A percentile compares a stretch with the other conserved stretches of the same genome.
These are phyloP conservation scores for Xylaria sp. DNA, from an alignment of 2,329 filamentous ascomycete genomes.

Conservation along the genomic window DNA sequence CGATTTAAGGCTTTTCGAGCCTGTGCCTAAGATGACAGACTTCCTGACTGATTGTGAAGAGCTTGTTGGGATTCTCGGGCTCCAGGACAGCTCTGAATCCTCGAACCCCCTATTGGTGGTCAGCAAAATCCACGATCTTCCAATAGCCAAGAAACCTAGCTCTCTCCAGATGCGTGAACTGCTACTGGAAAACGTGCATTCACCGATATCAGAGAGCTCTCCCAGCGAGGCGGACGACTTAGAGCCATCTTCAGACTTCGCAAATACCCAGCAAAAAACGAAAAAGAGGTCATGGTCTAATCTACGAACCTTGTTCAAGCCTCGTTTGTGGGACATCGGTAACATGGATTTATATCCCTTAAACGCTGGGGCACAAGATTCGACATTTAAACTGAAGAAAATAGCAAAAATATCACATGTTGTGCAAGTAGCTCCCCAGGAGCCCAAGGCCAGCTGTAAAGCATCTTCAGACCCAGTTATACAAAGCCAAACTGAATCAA, in stretches of 20 bases:
- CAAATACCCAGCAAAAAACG: constrained; percentile 14
- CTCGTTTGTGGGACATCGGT: constrained; percentile 21
- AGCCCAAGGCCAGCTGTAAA: not conserved
- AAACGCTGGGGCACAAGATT: constrained; percentile 20
- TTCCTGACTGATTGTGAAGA: constrained; percentile 32
- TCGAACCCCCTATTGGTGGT: constrained; percentile 15
- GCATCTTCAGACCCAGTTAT: not conserved
- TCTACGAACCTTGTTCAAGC: constrained; percentile 25
- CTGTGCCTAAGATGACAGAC: constrained; percentile 35
- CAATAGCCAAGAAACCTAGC: constrained; percentile 34
- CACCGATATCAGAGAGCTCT: constrained; percentile 12
- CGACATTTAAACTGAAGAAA: constrained; percentile 25
- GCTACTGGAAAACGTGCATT: not conserved
- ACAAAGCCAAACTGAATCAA: constrained; percentile 10
- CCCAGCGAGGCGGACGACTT: constrained; percentile 15
- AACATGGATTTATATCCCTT: constrained; percentile 18
- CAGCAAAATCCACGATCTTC: constrained; percentile 30
- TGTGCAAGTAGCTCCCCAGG: not conserved
- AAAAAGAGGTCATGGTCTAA: constrained; percentile 37
- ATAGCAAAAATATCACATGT: constrained; percentile 20
- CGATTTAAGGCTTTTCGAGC: constrained; percentile 31
- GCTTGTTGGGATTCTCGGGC: constrained; percentile 28
- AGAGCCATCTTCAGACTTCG: not conserved
- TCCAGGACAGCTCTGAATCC: constrained; percentile 22
- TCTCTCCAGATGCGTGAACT: constrained; percentile 34